Evolutionary conservation across 495 filamentous ascomycete genomes (phyloP).

Genomic region (Penicillium salamii): DNA sequence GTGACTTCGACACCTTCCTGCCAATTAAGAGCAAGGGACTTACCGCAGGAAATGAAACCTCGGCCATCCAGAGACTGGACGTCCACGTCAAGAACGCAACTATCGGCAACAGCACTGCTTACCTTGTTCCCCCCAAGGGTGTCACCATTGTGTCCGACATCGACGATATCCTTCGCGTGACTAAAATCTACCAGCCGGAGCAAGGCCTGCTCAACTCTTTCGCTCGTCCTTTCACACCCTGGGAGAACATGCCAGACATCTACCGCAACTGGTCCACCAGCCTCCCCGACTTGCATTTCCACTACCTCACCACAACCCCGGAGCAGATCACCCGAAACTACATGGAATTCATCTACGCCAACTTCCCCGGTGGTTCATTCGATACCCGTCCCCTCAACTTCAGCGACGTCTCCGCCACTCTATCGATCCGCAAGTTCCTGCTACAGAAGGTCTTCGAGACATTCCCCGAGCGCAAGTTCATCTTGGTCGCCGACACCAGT

Average conservation of each 20-base stretch:
- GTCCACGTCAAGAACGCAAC: constrained; percentile 61
- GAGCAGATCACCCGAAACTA: constrained; percentile 76
- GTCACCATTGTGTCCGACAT: constrained; percentile 72
- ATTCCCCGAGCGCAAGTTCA: constrained; percentile 70
- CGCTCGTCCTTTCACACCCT: constrained; percentile 63
- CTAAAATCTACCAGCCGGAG: constrained; percentile 73
- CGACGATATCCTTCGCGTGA: constrained; percentile 78
- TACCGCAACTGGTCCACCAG: constrained; percentile 63
- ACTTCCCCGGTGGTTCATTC: constrained; percentile 68
- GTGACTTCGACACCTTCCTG: constrained; percentile 71
- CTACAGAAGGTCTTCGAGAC: constrained; percentile 71
- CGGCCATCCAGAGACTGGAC: constrained; percentile 59
- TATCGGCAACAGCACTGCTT: constrained; percentile 71
- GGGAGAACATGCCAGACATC: constrained; percentile 77
- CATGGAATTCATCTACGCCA: constrained; percentile 77
- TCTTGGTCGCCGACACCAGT: constrained; percentile 72
- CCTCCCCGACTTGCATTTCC: constrained; percentile 68
- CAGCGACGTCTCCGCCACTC: constrained; percentile 66
- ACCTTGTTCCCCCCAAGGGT: constrained; percentile 65
- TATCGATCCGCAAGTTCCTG: constrained; percentile 65
- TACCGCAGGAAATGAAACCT: constrained; percentile 58
- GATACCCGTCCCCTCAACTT: constrained; percentile 79
- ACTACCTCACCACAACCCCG: constrained; percentile 81
- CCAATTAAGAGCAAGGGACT: constrained; percentile 48
- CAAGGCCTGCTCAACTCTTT: constrained; percentile 76